Base-by-base conservation (phyloP, 2,329 filamentous ascomycete species). In the Paracamarosporium sp. region DNA sequence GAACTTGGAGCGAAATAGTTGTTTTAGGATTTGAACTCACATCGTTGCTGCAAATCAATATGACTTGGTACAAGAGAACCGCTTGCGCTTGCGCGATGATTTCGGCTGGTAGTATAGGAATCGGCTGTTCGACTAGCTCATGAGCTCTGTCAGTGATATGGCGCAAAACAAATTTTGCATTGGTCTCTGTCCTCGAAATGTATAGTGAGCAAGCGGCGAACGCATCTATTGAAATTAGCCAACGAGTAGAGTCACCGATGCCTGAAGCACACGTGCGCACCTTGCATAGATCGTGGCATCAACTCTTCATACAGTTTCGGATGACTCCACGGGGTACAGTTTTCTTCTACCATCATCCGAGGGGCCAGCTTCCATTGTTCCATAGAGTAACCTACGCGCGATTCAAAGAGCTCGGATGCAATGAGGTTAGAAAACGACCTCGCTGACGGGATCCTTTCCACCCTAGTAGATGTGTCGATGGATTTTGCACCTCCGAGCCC, bases 321-420 rank as follows among this genome's bases (percentile, higher is more conserved):
- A 60, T 87, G 85, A 28, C 76, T 80, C 85, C 85, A 87, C 0
- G 83, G 82, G 0, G 83, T 84, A 48, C 79, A 72, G 15, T 78
- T 83, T 44, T 82, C 76, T 8, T 77, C 57, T 0, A 86, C 79
- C 79, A 86, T 83, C 44, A 60, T 67, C 20, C 55, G 56, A 9
- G 73, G 72, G 5, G 60, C 61, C 11, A 62, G 50, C 31, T 73
- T 72, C 27, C 73, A 36, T 45, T 70, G 67, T 11, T 67, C 63
- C 20, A 75, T 66, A 1, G 63, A 62, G 55, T 73, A 74, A 0
- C 57, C 61, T 9, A 73, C 38, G 11, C 71, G 70, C 11, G 66
- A 64, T 24, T 57, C 63, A 1, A 65, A 64, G 15, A 65, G 61
- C 5, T 66, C 36, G 1, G 64, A 59, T 4, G 74, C 50, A 11